Evolutionary conservation across 1,139 yeast species (phyloP), one percentile per base, ranked within the genome.

Genomic region (Suhomyces anneliseae): DNA sequence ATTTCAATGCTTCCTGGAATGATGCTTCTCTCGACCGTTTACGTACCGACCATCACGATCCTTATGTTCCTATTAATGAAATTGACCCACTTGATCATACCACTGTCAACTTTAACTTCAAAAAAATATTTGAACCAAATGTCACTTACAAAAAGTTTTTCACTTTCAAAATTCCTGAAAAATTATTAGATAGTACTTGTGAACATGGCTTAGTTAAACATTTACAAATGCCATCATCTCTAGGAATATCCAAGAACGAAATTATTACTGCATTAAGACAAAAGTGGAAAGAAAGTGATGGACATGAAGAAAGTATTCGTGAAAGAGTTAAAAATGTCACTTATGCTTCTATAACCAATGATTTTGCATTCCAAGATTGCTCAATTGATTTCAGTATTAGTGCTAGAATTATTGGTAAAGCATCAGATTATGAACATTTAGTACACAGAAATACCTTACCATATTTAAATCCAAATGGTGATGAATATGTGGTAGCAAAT

Each of bases 1-100:
- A 72, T 53, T 71, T 70, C 54, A 65, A 65, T 47, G 78, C 76
- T 5, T 68, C 72, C 35, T 72, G 76, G 75, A 70, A 68, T 47
- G 76, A 71, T 48, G 76, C 67, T 0, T 58, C 54, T 44, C 58
- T 70, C 31, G 74, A 70, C 50, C 49, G 71, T 32, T 56, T 64
- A 19, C 51, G 57, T 3, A 56, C 68, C 1, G 74, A 68, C 33
- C 55, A 64, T 45, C 55, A 64, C 45, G 57, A 67, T 47, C 72
- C 72, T 4, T 56, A 60, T 39, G 50, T 56, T 9, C 62, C 60
- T 11, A 40, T 47, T n/a, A 46, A 46, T 27, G 51, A 48, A 2
- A 50, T 60, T 11, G 77, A 72, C 48, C 73, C 75, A 0, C 49
- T 58, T 4, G 78, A 73, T 52, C 58, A 61, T 15, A 61, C 74